These are phyloP conservation scores for Xylaria cubensis DNA, from an alignment of 495 filamentous ascomycete genomes.

Conservation along the genomic window DNA sequence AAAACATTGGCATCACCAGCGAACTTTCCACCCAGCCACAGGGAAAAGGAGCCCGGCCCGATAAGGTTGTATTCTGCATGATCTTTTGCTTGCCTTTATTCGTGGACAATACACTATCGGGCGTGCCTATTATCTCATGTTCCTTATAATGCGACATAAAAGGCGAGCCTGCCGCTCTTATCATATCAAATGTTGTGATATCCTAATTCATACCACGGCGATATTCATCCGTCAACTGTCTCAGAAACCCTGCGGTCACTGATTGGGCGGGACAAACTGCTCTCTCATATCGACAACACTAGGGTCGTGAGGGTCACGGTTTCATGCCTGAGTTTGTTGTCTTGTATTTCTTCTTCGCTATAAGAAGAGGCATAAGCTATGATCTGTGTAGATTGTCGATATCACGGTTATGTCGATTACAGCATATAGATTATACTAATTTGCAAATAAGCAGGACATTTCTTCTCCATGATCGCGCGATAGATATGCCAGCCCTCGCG, in stretches of 20 bases:
- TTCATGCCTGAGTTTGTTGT: neutral
- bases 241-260: neutral
- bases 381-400: neutral
- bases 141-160: slow-evolving; percentile 9
- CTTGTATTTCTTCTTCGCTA: neutral
- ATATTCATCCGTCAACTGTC: neutral
- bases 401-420: neutral
- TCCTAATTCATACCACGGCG: neutral
- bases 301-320: neutral
- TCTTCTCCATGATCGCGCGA: neutral
- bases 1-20: slow-evolving; percentile 9
- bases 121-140: no score
- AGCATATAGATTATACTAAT: neutral
- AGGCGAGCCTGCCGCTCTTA: slow-evolving; percentile 10
- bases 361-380: neutral
- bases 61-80: neutral
- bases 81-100: neutral
- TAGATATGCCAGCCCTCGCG: neutral
- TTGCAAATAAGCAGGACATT: neutral
- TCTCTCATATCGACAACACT: neutral
- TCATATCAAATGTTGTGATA: neutral
- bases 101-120: neutral
- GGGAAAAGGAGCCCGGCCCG: neutral
- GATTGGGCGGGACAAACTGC: neutral
- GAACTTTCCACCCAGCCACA: neutral